phyloP scores from a whole-genome alignment of 768 basidiomycete species.

The Porphyrellus cyaneotinctus region DNA sequence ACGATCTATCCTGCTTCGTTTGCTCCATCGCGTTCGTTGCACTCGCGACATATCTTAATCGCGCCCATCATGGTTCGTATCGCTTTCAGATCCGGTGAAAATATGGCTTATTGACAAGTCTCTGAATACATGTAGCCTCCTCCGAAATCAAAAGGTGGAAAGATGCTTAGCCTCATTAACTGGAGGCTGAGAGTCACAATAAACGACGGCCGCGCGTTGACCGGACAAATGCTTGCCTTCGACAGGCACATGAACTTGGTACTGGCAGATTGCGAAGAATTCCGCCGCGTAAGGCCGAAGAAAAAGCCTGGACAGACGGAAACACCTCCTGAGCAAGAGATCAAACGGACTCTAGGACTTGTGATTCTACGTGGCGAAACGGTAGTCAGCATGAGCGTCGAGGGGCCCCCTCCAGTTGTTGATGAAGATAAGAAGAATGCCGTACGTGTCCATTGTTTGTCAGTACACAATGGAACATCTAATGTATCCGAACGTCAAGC shows the following conservation, averaged over 20 bases:
- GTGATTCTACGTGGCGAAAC: slow-evolving; percentile 96
- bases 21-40: slow-evolving; percentile 20
- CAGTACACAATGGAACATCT: slow-evolving; percentile 5
- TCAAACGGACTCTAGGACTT: slow-evolving; percentile 94
- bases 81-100: slow-evolving; percentile 9
- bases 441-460: slow-evolving; percentile 40
- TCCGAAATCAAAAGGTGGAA: slow-evolving; percentile 96
- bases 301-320: slow-evolving; percentile 79
- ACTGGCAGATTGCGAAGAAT: slow-evolving; percentile 97
- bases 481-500: slow-evolving; percentile 40
- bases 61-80: slow-evolving; percentile 57
- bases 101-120: slow-evolving; percentile 6
- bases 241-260: slow-evolving; percentile 99
- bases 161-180: slow-evolving; percentile 97
- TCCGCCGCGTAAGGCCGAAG: slow-evolving; percentile 87
- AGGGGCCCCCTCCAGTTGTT: slow-evolving; percentile 89
- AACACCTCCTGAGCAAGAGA: slow-evolving; percentile 78
- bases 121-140: slow-evolving; percentile 58
- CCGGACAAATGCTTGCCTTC: slow-evolving; percentile 99
- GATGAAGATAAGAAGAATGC: slow-evolving; percentile 86
- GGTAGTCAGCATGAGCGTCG: slow-evolving; percentile 91
- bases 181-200: slow-evolving; percentile 97
- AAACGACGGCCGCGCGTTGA: slow-evolving; percentile 93
- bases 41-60: slow-evolving; percentile 24
- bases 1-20: slow-evolving; percentile 19